Base-by-base conservation (phyloP, 1,139 yeast genomes). In the Meyerozyma carpophila region DNA sequence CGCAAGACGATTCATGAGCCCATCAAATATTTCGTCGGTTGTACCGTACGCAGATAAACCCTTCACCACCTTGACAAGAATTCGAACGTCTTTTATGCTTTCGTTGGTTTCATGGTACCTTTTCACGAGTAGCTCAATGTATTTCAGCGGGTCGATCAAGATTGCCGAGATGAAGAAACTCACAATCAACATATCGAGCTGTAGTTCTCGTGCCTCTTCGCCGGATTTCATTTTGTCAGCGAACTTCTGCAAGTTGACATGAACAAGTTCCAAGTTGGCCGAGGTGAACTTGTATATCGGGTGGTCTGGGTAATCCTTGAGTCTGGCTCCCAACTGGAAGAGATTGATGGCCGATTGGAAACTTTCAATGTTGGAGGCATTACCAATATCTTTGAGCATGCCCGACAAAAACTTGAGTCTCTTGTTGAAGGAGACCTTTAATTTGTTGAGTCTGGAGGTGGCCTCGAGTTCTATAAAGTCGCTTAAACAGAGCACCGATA, bases 221-320 rank as follows among this genome's bases (percentile, higher is more conserved):
- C 46, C 48, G 8, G 42, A 47, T 46, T 4, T 39, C 44, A 13
- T 36, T 39, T 36, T 41, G 40, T 32, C 29, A 26, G 18, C 53
- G 47, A 2, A 53, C 45, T 38, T 50, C 41, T 52, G 52, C 16
- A 65, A 55, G 42, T 59, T 66, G 14, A 57, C 60, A 49, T 63
- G 66, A 5, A 70, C 69, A 16, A 59, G 57, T 44, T 75, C 79
- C 36, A 75, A 54, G 47, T 68, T 62, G n/a, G 47, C 49, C 36
- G 61, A 45, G 8, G 81, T 62, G 53, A 77, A 81, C 39, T 54
- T 57, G 11, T 71, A 73, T 7, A 79, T 54, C 1, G 79, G 70
- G 53, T 77, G 77, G 8, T 58, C 47, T 8, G 47, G 49, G 9
- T 48, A 40, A 4, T 55, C 44, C 6, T 62, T 59, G 21, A 68